Percentiles rank a stretch among this genome's conserved stretches.
These are phyloP conservation scores for Phytopythium vexans DNA, from an alignment of 352 stramenopile genomes.

Conservation along the genomic window DNA sequence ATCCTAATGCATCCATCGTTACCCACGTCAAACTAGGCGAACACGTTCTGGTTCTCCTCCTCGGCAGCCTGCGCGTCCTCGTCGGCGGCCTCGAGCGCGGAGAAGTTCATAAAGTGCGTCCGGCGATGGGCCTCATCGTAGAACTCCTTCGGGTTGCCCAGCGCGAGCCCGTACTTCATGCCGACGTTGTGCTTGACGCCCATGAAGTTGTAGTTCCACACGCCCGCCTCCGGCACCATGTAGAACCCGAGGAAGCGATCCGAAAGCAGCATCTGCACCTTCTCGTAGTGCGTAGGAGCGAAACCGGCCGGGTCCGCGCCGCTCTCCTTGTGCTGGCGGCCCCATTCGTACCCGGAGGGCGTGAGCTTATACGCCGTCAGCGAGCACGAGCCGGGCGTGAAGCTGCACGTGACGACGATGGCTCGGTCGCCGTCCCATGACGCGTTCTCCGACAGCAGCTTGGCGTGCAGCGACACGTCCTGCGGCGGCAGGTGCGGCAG, in stretches of 20 bases:
- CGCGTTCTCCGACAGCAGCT: conserved; percentile 97
- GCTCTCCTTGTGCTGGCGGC: conserved; percentile 96
- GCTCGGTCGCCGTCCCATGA: conserved; percentile 97
- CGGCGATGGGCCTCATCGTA: conserved; percentile 99
- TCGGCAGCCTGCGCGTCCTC: conserved; percentile 86
- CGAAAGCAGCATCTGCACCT: conserved; percentile 99
- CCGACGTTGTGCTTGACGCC: conserved; percentile 96
- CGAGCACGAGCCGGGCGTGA: conserved; percentile 99
- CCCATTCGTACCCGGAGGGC: conserved; percentile 96
- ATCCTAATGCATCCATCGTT: too few species aligned
- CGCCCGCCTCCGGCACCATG: conserved; percentile 97
- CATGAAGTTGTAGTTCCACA: conserved; percentile 99
- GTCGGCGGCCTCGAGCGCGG: conserved; percentile 94
- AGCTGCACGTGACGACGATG: conserved; percentile 98
- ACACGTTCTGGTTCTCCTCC: conserved; percentile 90
- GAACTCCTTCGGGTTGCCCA: conserved; percentile 98
- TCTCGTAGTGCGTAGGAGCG: conserved; percentile 96
- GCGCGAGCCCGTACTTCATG: conserved; percentile 98
- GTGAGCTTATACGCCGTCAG: conserved; percentile 99
- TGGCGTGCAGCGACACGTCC: conserved; percentile 96
- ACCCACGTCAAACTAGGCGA: conserved; percentile 32
- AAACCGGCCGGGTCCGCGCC: conserved; percentile 95
- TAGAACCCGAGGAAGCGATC: conserved; percentile 99
- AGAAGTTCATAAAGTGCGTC: conserved; percentile 99
- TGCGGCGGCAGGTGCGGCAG: conserved; percentile 94